A percentile compares a stretch with the other conserved stretches of the same genome.
Evolutionary conservation across 2,329 filamentous ascomycete genomes (phyloP).

Genomic region (Cyphellophora attinorum): DNA sequence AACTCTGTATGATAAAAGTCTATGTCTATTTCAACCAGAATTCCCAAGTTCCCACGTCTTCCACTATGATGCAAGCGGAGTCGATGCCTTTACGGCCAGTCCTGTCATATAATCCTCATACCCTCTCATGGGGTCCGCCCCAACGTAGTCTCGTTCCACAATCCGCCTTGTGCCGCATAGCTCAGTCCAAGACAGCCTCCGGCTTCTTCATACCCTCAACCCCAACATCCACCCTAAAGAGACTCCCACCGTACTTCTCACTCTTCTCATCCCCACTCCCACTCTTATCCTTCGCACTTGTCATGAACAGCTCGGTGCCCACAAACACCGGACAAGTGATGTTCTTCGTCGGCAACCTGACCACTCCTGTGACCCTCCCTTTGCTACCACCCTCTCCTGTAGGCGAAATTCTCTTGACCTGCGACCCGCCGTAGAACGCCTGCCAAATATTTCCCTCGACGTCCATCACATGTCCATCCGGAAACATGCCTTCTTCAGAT

Average conservation of each 20-base stretch:
- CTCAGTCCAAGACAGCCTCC: conserved; percentile 47
- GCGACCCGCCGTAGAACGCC: conserved; percentile 68
- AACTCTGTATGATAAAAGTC: too few relatives aligned
- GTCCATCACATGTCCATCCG: conserved; percentile 80
- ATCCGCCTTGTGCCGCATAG: background rate
- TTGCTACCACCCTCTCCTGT: too few relatives aligned
- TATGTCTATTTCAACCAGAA: too few relatives aligned
- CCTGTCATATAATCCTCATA: too few relatives aligned
- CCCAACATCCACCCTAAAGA: conserved; percentile 37
- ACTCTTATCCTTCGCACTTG: conserved; percentile 61
- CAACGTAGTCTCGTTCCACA: conserved; percentile 5
- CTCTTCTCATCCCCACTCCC: conserved; percentile 55
- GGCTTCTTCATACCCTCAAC: conserved; percentile 49
- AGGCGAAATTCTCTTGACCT: conserved; percentile 65
- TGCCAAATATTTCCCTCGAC: conserved; percentile 81
- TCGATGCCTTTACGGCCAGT: too few relatives aligned
- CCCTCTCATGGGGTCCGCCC: too few relatives aligned
- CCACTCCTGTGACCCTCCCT: conserved; percentile 66
- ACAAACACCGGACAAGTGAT: conserved; percentile 75
- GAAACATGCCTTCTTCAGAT: conserved; percentile 49
- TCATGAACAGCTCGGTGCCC: conserved; percentile 67
- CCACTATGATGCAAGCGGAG: too few relatives aligned
- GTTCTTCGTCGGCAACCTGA: conserved; percentile 67
- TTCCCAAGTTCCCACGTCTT: too few relatives aligned
- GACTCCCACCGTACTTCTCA: conserved; percentile 55